Evolutionary conservation across 2,329 filamentous ascomycete genomes (phyloP).

Genomic region (Aureobasidium sp.): DNA sequence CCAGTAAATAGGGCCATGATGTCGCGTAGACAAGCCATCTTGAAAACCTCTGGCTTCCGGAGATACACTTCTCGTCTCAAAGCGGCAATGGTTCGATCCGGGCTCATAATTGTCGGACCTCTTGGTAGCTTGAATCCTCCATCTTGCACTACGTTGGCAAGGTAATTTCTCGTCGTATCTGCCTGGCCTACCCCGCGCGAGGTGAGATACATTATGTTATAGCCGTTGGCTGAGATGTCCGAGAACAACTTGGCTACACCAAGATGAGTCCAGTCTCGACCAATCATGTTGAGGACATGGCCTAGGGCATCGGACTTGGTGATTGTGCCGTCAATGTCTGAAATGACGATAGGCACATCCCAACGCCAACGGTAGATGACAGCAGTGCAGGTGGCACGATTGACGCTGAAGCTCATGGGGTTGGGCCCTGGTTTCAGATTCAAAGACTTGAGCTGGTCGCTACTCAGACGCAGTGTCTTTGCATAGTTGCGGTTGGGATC

Average conservation of each 20-base stretch:
- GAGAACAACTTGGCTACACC: constrained; percentile 96
- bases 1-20: constrained; percentile 74
- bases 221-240: constrained; percentile 90
- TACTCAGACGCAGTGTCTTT: constrained; percentile 90
- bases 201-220: constrained; percentile 98
- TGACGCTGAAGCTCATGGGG: constrained; percentile 92
- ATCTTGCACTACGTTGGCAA: constrained; percentile 84
- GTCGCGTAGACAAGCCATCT: constrained; percentile 95
- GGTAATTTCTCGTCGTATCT: constrained; percentile 80
- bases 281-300: constrained; percentile 93
- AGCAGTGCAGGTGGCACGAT: constrained; percentile 83
- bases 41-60: constrained; percentile 96
- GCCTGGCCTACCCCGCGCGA: constrained; percentile 90
- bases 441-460: constrained; percentile 85
- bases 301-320: constrained; percentile 65
- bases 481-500: constrained; percentile 84
- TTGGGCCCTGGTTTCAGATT: constrained; percentile 81
- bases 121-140: constrained; percentile 74
- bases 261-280: constrained; percentile 94
- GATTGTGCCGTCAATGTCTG: constrained; percentile 97
- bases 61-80: constrained; percentile 88
- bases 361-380: constrained; percentile 92
- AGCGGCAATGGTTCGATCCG: constrained; percentile 90
- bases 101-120: constrained; percentile 90
- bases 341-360: constrained; percentile 90